phyloP scores from a whole-genome alignment of 306 rosid species.

The Vigna trinervia region DNA sequence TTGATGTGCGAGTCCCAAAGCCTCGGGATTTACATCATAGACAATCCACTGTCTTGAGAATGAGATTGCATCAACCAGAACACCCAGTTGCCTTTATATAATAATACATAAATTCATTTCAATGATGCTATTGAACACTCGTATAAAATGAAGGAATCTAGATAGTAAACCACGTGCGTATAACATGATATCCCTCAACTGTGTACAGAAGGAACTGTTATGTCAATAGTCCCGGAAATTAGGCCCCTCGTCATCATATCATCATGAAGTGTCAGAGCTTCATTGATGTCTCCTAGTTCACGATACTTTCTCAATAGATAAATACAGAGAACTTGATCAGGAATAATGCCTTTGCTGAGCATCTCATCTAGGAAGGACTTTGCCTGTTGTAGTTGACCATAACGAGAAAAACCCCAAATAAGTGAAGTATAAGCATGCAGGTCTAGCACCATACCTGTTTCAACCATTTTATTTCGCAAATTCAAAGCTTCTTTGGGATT shows the following conservation, averaged over 20 bases:
- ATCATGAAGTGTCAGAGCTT: slow-evolving; percentile 70
- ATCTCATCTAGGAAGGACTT: slow-evolving; percentile 76
- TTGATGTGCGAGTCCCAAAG: slow-evolving; percentile 29
- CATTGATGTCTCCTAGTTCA: slow-evolving; percentile 68
- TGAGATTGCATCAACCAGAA: slow-evolving; percentile 37
- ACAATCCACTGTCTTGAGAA: slow-evolving; percentile 43
- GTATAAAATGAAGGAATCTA: slow-evolving; percentile 37
- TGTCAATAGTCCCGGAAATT: slow-evolving; percentile 46
- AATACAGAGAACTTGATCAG: slow-evolving; percentile 78
- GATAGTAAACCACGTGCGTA: slow-evolving; percentile 34
- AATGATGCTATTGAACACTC: slow-evolving; percentile 21
- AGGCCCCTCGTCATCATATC: slow-evolving; percentile 72
- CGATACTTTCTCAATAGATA: slow-evolving; percentile 66
- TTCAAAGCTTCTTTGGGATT: slow-evolving; percentile 76
- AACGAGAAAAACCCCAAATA: slow-evolving; percentile 75
- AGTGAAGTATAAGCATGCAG: slow-evolving; percentile 81
- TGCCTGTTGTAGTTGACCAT: slow-evolving; percentile 73
- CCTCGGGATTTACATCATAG: slow-evolving; percentile 43
- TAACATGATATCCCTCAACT: slow-evolving; percentile 48
- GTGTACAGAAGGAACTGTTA: slow-evolving; percentile 47
- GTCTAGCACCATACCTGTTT: slow-evolving; percentile 77
- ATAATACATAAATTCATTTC: slow-evolving; percentile 40
- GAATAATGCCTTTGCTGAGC: slow-evolving; percentile 73
- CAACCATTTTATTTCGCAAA: slow-evolving; percentile 68
- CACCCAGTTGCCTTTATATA: slow-evolving; percentile 30